Evolutionary conservation across 176 grass and related monocot species (phyloP).

Genomic region (Panicum miliaceum): DNA sequence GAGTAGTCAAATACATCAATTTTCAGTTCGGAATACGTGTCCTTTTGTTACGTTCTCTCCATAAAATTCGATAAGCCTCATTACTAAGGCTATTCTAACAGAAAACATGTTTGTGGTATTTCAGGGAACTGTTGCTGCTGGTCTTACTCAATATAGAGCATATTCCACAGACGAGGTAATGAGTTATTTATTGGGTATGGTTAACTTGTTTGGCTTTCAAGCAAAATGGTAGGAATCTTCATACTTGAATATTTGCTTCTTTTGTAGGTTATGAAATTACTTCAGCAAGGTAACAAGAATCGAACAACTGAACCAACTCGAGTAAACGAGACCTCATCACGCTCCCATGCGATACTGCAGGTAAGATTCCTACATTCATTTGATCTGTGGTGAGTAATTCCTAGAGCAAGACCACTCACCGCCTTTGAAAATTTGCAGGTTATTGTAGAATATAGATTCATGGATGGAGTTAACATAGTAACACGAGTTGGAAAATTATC

Average conservation of each 20-base stretch:
- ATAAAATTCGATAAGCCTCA: background rate
- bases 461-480: constrained; percentile 54
- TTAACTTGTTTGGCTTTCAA: constrained; percentile 20
- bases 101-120: constrained; percentile 37
- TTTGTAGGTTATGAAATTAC: constrained; percentile 85
- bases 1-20: background rate
- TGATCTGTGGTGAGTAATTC: background rate
- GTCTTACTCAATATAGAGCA: constrained; percentile 91
- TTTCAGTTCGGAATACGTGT: background rate
- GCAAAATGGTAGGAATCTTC: constrained; percentile 18
- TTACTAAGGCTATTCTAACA: constrained; percentile 18
- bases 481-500: constrained; percentile 83
- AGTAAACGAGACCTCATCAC: constrained; percentile 89
- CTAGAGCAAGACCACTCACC: constrained; percentile 11
- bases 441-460: constrained; percentile 77
- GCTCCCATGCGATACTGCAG: constrained; percentile 96
- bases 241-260: constrained; percentile 30
- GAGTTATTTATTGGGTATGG: constrained; percentile 27
- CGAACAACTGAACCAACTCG: constrained; percentile 93
- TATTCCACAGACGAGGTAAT: constrained; percentile 94
- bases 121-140: constrained; percentile 91
- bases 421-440: constrained; percentile 56
- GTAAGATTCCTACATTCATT: constrained; percentile 44
- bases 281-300: constrained; percentile 97
- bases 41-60: background rate